Conservation (phyloP, 2,329 filamentous ascomycete species). For the Penicillium sp. region DNA sequence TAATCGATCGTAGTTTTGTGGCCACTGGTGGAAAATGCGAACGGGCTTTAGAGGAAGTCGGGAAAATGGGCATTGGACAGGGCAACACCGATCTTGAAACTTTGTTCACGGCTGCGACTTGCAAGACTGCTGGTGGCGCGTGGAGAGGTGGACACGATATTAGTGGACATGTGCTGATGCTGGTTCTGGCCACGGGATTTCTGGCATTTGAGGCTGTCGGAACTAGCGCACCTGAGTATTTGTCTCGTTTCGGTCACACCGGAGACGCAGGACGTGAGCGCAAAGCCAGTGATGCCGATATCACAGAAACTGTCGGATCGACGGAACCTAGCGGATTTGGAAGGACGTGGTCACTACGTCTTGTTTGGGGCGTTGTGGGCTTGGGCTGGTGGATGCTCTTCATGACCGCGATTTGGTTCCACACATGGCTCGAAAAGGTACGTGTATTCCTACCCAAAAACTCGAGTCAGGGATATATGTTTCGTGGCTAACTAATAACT, state of each 20-base stretch:
- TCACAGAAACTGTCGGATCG: slow-evolving; percentile 24
- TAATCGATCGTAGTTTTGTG: slow-evolving; percentile 88
- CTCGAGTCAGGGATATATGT: neutral
- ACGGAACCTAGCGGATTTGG: slow-evolving; percentile 47
- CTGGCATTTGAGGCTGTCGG: slow-evolving; percentile 74
- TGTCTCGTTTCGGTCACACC: slow-evolving; percentile 3
- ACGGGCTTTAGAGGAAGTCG: slow-evolving; percentile 51
- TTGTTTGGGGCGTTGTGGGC: slow-evolving; percentile 59
- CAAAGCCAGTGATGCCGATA: slow-evolving; percentile 25
- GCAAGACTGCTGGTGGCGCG: slow-evolving; percentile 74
- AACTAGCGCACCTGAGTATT: slow-evolving; percentile 49
- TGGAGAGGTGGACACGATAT: slow-evolving; percentile 98
- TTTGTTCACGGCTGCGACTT: slow-evolving; percentile 72
- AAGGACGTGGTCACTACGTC: slow-evolving; percentile 56
- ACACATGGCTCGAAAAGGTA: slow-evolving; percentile 98
- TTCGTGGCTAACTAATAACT: slow-evolving; percentile 1
- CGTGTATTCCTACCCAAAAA: slow-evolving; percentile 34
- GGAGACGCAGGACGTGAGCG: slow-evolving; percentile 44
- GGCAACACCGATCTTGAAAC: slow-evolving; percentile 40
- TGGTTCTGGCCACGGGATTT: slow-evolving; percentile 80
- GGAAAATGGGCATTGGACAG: slow-evolving; percentile 19
- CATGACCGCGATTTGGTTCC: slow-evolving; percentile 98
- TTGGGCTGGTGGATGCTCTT: slow-evolving; percentile 93
- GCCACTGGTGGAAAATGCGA: slow-evolving; percentile 85
- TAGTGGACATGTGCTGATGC: slow-evolving; percentile 88